These are phyloP conservation scores for Diddensiella santjacobensis DNA, from an alignment of 805 yeast genomes.

Conservation along the genomic window DNA sequence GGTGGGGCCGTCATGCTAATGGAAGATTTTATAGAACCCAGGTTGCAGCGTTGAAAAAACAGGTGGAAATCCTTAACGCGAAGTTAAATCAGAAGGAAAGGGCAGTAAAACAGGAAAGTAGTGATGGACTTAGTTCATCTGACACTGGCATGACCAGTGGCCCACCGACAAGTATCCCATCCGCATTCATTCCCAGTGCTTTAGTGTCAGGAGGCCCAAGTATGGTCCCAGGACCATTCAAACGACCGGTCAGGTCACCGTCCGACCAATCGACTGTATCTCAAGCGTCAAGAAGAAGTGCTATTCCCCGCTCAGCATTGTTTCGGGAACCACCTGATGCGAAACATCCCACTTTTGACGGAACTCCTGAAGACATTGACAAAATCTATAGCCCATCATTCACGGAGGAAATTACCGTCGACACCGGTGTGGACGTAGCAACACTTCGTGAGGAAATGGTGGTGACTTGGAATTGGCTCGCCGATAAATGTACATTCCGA, in stretches of 20 bases:
- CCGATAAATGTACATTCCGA: conserved; percentile 13
- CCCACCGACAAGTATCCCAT: neutral
- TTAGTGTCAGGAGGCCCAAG: neutral
- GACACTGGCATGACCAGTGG: neutral
- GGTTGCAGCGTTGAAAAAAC: conserved; percentile 34
- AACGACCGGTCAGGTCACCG: neutral
- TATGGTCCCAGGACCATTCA: neutral
- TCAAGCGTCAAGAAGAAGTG: neutral
- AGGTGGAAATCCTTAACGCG: conserved; percentile 26
- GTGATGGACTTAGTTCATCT: neutral
- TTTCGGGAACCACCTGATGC: neutral
- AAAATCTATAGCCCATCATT: neutral
- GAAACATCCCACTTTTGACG: conserved; percentile 16
- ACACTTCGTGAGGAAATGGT: conserved; percentile 19
- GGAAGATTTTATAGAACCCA: conserved; percentile 18
- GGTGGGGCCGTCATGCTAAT: neutral
- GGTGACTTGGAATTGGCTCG: conserved; percentile 18
- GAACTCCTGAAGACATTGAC: conserved; percentile 21
- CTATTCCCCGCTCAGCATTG: neutral
- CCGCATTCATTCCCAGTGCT: neutral
- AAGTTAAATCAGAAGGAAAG: neutral
- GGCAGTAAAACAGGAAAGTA: neutral
- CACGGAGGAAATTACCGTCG: conserved; percentile 2
- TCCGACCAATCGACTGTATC: neutral
- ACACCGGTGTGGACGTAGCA: conserved; percentile 18